These are phyloP conservation scores for Mycena crocata DNA, from an alignment of 768 basidiomycete genomes.

Conservation along the genomic window DNA sequence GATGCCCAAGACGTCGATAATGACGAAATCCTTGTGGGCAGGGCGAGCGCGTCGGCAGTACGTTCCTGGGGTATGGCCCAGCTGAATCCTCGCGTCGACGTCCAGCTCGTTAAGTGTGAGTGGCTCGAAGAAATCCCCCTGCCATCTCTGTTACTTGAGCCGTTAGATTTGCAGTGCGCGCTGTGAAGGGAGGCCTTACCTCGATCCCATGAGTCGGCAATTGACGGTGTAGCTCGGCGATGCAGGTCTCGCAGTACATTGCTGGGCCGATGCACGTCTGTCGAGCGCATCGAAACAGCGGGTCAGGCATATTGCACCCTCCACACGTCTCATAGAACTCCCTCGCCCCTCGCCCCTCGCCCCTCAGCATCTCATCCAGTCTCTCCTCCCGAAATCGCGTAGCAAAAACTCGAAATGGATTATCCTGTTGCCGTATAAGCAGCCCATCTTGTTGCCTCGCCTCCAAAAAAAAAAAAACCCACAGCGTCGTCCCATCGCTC, in stretches of 20 bases:
- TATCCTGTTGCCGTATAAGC: no score
- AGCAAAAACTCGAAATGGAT: background rate
- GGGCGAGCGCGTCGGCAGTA: background rate
- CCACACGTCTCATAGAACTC: background rate
- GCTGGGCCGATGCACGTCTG: background rate
- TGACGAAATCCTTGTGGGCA: background rate
- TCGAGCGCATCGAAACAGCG: background rate
- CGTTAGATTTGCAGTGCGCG: background rate
- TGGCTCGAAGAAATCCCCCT: background rate
- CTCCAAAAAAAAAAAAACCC: no score
- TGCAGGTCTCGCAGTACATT: slow-evolving; percentile 11
- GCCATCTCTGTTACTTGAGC: background rate
- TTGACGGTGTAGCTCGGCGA: slow-evolving; percentile 4
- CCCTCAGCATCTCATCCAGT: background rate
- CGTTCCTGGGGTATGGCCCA: background rate
- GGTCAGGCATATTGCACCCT: background rate
- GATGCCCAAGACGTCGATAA: background rate
- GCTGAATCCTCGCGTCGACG: background rate
- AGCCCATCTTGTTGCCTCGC: no score
- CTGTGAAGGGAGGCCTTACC: background rate
- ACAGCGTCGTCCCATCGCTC: slow-evolving; percentile 1
- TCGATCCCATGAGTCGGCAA: slow-evolving; percentile 20
- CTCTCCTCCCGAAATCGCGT: background rate
- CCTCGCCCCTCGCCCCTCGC: background rate
- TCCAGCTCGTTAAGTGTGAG: background rate